A percentile compares a stretch with the other conserved stretches of the same genome.
phyloP scores from a whole-genome alignment of 2,329 filamentous ascomycete genomes.

The Phaeoacremonium minimum region DNA sequence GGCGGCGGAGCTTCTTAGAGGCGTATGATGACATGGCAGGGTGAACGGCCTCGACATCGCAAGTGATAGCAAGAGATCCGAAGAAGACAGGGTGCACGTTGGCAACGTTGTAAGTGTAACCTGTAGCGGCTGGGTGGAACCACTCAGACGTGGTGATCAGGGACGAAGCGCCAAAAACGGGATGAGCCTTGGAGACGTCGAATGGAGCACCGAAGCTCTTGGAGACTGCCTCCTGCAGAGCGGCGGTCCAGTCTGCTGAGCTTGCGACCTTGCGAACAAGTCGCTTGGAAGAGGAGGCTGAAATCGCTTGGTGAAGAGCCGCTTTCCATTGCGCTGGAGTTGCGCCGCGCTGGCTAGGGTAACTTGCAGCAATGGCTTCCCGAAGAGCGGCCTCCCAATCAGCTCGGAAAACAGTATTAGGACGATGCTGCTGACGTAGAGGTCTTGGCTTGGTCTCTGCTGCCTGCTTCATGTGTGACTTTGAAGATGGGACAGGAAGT shows the following conservation, averaged over 20 bases:
- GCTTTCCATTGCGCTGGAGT: too few relatives aligned
- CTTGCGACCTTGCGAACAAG: slow-evolving; percentile 7
- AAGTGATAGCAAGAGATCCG: slow-evolving; percentile 16
- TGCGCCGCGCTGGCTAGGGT: slow-evolving; percentile 16
- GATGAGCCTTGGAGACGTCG: slow-evolving; percentile 23
- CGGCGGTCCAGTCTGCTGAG: slow-evolving; percentile 13
- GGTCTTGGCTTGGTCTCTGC: slow-evolving; percentile 4
- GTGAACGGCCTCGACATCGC: slow-evolving; percentile 14
- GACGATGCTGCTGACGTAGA: slow-evolving; percentile 17
- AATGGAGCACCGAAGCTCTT: slow-evolving; percentile 11
- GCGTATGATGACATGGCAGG: slow-evolving; percentile 15
- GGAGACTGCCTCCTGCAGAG: slow-evolving; percentile 16
- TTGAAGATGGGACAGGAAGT: not conserved
- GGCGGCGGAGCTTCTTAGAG: slow-evolving; percentile 10
- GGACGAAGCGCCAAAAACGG: slow-evolving; percentile 23
- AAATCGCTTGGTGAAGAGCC: slow-evolving; percentile 4
- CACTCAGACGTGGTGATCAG: slow-evolving; percentile 14
- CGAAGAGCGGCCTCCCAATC: slow-evolving; percentile 33
- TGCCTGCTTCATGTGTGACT: too few relatives aligned
- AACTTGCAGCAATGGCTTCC: slow-evolving; percentile 25
- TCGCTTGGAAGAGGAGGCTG: slow-evolving; percentile 11
- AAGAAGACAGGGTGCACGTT: slow-evolving; percentile 26
- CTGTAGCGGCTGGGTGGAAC: slow-evolving; percentile 24
- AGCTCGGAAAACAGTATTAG: slow-evolving; percentile 15
- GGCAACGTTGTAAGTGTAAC: slow-evolving; percentile 21